Evolutionary conservation across 106 monocot genomes (phyloP).

Genomic region (Apostasia ramifera): DNA sequence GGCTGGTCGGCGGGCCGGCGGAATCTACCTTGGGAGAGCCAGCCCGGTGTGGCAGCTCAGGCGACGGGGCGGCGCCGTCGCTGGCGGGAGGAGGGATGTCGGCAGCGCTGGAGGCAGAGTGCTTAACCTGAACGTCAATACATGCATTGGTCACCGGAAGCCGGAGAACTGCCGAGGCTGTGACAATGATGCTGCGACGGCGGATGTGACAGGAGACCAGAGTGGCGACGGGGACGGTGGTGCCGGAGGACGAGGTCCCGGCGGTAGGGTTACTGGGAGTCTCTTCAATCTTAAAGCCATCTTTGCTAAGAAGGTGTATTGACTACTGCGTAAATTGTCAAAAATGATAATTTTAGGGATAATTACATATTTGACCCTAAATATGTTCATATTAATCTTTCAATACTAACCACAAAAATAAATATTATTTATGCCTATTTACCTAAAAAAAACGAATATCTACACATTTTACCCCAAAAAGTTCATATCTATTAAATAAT

Average conservation of each 20-base stretch:
- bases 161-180: neutral
- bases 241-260: neutral
- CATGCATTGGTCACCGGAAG: conserved; percentile 16
- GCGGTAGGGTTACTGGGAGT: neutral
- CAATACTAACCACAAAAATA: too few species aligned
- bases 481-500: too few species aligned
- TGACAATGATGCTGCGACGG: neutral
- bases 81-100: neutral
- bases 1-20: neutral
- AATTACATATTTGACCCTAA: too few species aligned
- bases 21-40: conserved; percentile 8
- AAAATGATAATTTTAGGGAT: too few species aligned
- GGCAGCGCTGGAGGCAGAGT: conserved; percentile 1
- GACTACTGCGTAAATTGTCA: neutral
- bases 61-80: neutral
- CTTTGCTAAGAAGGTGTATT: conserved; percentile 18
- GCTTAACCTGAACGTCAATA: conserved; percentile 15
- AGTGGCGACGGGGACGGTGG: neutral
- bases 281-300: conserved; percentile 12
- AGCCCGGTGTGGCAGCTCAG: conserved; percentile 21
- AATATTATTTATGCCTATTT: too few species aligned
- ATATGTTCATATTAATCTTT: too few species aligned
- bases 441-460: too few species aligned
- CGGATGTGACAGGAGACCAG: neutral
- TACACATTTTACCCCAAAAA: too few species aligned